Conservation (phyloP, 768 basidiomycete species). For the Leccinum subtestaceum region DNA sequence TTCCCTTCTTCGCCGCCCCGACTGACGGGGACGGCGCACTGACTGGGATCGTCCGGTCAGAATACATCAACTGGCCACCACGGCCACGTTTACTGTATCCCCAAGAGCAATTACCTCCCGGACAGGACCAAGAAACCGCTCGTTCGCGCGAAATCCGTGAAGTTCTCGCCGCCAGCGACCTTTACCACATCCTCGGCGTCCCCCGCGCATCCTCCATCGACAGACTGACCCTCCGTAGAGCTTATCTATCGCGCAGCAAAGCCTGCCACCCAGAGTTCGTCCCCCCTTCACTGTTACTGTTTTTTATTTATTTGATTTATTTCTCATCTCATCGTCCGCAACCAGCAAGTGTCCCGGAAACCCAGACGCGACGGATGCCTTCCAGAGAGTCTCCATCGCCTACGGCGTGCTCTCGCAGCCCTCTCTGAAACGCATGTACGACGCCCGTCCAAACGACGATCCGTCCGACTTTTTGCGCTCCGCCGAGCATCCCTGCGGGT, state of each 20-base stretch:
- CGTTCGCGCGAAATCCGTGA: slow-evolving; percentile 32
- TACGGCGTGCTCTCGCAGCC: slow-evolving; percentile 80
- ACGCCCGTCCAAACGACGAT: slow-evolving; percentile 47
- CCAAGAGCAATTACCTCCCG: neutral
- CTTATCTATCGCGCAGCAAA: slow-evolving; percentile 72
- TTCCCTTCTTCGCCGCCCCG: slow-evolving; percentile 54
- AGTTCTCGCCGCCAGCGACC: slow-evolving; percentile 60
- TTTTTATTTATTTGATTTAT: neutral
- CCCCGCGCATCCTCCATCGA: slow-evolving; percentile 50
- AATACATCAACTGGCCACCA: slow-evolving; percentile 29
- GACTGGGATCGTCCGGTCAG: slow-evolving; percentile 20
- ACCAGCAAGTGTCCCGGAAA: slow-evolving; percentile 77
- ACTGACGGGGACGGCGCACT: slow-evolving; percentile 44
- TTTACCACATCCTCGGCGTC: slow-evolving; percentile 74
- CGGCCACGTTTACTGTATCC: slow-evolving; percentile 16
- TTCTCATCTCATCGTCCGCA: slow-evolving; percentile 1
- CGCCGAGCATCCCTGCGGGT: slow-evolving; percentile 42
- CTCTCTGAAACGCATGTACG: slow-evolving; percentile 64
- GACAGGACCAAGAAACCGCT: slow-evolving; percentile 10
- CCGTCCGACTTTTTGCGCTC: slow-evolving; percentile 51
- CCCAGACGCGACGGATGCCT: slow-evolving; percentile 76
- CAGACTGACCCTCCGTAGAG: slow-evolving; percentile 61
- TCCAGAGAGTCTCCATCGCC: slow-evolving; percentile 83
- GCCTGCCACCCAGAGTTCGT: slow-evolving; percentile 87
- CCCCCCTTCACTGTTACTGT: neutral